Conservation (phyloP, 805 yeast genomes). For the Teunomyces pallodes region DNA sequence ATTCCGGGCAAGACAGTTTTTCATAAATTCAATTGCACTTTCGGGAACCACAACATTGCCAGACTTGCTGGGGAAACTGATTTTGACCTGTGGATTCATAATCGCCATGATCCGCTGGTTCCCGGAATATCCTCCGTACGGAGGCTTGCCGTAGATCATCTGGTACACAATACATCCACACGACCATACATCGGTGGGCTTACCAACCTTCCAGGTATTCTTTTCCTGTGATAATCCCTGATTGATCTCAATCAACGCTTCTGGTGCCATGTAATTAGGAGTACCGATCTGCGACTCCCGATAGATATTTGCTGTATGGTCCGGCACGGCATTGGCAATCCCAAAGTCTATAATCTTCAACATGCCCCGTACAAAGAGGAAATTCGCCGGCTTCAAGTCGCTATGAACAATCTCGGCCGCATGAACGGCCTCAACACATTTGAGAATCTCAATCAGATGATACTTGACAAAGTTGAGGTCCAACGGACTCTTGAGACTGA, state of each 20-base stretch:
- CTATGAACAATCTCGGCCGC: slow-evolving; percentile 81
- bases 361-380: slow-evolving; percentile 76
- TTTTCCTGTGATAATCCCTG: slow-evolving; percentile 24
- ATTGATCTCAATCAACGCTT: slow-evolving; percentile 68
- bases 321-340: slow-evolving; percentile 90
- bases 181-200: slow-evolving; percentile 97
- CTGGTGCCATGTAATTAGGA: slow-evolving; percentile 98
- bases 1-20: slow-evolving; percentile 67
- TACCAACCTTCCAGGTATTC: slow-evolving; percentile 74
- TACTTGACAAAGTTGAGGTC: slow-evolving; percentile 77
- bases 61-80: slow-evolving; percentile 63
- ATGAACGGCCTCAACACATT: slow-evolving; percentile 88
- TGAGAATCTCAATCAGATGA: slow-evolving; percentile 72
- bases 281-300: slow-evolving; percentile 93
- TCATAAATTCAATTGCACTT: slow-evolving; percentile 67
- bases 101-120: slow-evolving; percentile 79
- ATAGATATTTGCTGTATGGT: slow-evolving; percentile 85
- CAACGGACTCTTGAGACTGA: slow-evolving; percentile 33
- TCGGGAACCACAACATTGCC: slow-evolving; percentile 65
- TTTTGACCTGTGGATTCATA: slow-evolving; percentile 76
- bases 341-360: slow-evolving; percentile 94
- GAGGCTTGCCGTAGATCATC: slow-evolving; percentile 91
- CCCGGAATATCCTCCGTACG: slow-evolving; percentile 77
- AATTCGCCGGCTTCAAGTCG: slow-evolving; percentile 67
- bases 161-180: slow-evolving; percentile 95